These are phyloP conservation scores for Telfairia occidentalis DNA, from an alignment of 331 rosid genomes.

Conservation along the genomic window DNA sequence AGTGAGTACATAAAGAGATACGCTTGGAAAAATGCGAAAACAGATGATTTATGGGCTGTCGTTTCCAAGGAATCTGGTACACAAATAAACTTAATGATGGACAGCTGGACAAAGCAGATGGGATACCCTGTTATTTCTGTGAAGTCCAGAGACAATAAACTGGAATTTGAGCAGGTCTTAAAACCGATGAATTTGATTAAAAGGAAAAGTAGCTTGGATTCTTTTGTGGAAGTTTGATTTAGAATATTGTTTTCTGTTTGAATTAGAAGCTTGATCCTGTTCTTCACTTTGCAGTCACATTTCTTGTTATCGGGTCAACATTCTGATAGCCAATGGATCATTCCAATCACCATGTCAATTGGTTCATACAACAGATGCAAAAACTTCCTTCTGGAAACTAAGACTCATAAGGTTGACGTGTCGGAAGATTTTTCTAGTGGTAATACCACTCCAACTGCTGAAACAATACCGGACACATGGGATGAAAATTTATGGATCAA, in stretches of 20 bases:
- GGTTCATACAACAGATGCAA: slow-evolving; percentile 46
- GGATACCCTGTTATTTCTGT: slow-evolving; percentile 77
- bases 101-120: slow-evolving; percentile 61
- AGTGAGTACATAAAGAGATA: slow-evolving; percentile 50
- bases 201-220: not conserved
- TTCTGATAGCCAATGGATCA: slow-evolving; percentile 62
- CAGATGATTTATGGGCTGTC: slow-evolving; percentile 69
- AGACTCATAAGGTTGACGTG: slow-evolving; percentile 28
- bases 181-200: not conserved
- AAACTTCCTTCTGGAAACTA: slow-evolving; percentile 50
- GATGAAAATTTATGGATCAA: slow-evolving; percentile 47
- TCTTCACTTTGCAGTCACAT: slow-evolving; percentile 45
- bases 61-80: slow-evolving; percentile 66
- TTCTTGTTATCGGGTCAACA: slow-evolving; percentile 47
- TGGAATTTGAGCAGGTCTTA: slow-evolving; percentile 68
- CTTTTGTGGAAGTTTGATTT: not conserved
- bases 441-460: not conserved
- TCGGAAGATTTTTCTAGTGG: slow-evolving; percentile 24
- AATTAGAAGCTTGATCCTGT: slow-evolving; percentile 9
- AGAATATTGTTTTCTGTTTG: not conserved
- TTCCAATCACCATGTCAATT: slow-evolving; percentile 50
- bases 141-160: slow-evolving; percentile 27
- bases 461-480: slow-evolving; percentile 12
- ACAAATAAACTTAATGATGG: slow-evolving; percentile 56
- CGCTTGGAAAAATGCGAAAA: slow-evolving; percentile 61